phyloP scores from a whole-genome alignment of 805 yeast species.

The Yarrowia sp. region DNA sequence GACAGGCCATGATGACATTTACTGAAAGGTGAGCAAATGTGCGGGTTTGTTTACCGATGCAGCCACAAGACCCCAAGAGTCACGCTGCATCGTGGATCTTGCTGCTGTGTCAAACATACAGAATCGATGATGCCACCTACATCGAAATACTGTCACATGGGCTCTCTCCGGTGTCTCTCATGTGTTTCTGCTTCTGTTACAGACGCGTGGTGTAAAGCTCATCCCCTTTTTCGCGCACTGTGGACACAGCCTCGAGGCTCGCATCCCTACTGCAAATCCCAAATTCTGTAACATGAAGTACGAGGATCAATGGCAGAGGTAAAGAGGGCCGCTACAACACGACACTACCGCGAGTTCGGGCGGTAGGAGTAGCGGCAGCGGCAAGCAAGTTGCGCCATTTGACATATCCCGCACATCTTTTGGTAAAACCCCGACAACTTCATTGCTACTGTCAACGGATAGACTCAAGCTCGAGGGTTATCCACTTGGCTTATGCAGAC shows the following conservation, averaged over 20 bases:
- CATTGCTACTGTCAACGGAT: neutral
- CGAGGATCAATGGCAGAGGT: neutral
- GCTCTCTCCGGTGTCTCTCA: neutral
- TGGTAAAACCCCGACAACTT: neutral
- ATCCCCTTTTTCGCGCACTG: conserved; percentile 11
- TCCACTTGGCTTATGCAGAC: conserved; percentile 17
- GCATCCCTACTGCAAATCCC: neutral
- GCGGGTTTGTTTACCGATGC: neutral
- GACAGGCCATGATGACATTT: conserved; percentile 23
- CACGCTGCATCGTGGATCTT: neutral
- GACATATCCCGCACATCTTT: neutral
- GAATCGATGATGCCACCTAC: neutral
- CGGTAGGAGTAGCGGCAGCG: neutral
- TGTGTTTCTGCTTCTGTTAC: neutral
- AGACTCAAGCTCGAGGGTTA: neutral
- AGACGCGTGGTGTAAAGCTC: conserved; percentile 12
- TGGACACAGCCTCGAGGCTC: conserved; percentile 22
- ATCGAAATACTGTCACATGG: neutral
- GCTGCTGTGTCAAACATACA: neutral
- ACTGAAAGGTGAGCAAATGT: neutral
- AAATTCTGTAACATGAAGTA: neutral
- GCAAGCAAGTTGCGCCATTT: neutral
- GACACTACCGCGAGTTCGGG: neutral
- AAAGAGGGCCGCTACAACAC: neutral
- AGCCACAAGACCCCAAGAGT: conserved; percentile 10